Percentiles rank a stretch among this genome's conserved stretches.
Conservation (phyloP, 768 basidiomycete genomes). For the Nidula microcarpa region DNA sequence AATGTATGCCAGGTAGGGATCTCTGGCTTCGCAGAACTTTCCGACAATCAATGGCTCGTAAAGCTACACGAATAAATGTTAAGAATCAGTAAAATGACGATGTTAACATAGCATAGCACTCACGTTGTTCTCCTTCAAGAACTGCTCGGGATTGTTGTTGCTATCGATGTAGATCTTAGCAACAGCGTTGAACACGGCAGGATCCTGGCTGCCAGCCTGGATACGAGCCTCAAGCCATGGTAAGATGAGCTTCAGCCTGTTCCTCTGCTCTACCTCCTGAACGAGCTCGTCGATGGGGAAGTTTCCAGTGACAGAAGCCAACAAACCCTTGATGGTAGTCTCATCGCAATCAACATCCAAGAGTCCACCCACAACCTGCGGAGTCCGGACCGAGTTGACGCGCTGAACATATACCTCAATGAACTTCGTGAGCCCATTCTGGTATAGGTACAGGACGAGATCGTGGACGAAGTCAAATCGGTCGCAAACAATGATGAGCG, state of each 20-base stretch:
- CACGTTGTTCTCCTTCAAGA: slow-evolving; percentile 99
- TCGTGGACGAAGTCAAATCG: slow-evolving; percentile 99
- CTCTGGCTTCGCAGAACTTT: slow-evolving; percentile 98
- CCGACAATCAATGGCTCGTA: slow-evolving; percentile 98
- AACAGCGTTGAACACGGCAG: slow-evolving; percentile 92
- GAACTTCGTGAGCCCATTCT: slow-evolving; percentile 93
- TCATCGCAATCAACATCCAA: slow-evolving; percentile 99
- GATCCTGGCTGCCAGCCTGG: slow-evolving; percentile 90
- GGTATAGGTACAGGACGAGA: slow-evolving; percentile 96
- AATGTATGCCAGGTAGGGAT: slow-evolving; percentile 98
- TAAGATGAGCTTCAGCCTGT: slow-evolving; percentile 92
- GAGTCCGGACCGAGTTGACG: slow-evolving; percentile 95
- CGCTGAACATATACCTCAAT: slow-evolving; percentile 99
- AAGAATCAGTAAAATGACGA: slow-evolving; percentile 6
- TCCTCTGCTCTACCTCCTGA: slow-evolving; percentile 93
- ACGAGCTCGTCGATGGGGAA: slow-evolving; percentile 99
- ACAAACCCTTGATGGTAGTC: slow-evolving; percentile 88
- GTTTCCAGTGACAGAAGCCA: slow-evolving; percentile 91
- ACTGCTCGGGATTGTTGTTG: slow-evolving; percentile 96
- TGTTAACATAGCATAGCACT: slow-evolving; percentile 19
- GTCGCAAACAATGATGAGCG: slow-evolving; percentile 99
- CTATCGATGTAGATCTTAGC: slow-evolving; percentile 99
- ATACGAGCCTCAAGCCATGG: slow-evolving; percentile 97
- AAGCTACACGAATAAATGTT: slow-evolving; percentile 42
- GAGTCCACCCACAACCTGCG: slow-evolving; percentile 94